Percentiles rank a stretch among this genome's conserved stretches.
phyloP scores from a whole-genome alignment of 2,329 filamentous ascomycete species.

The Penicillium thymicola region DNA sequence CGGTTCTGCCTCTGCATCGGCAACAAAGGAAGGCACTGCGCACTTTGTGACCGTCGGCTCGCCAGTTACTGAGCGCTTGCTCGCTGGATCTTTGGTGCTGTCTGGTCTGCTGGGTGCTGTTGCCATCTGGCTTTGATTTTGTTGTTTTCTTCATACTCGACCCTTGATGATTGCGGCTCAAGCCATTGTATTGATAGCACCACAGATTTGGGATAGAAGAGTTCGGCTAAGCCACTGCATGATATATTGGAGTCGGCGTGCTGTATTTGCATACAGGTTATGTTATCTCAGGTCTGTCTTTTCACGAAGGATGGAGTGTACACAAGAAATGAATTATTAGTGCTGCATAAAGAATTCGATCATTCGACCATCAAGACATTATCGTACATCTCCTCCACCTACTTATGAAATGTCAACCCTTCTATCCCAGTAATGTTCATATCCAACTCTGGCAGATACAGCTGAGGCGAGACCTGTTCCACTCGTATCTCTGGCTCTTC shows the following conservation, averaged over 20 bases:
- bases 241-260: not conserved
- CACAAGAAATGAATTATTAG: slow-evolving; percentile 4
- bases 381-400: not conserved
- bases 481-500: slow-evolving; percentile 3
- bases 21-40: slow-evolving; percentile 4
- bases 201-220: slow-evolving; percentile 13
- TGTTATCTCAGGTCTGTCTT: slow-evolving; percentile 7
- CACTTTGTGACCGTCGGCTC: slow-evolving; percentile 9
- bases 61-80: slow-evolving; percentile 15
- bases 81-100: slow-evolving; percentile 20
- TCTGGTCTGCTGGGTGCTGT: slow-evolving; percentile 19
- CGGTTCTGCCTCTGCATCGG: not conserved
- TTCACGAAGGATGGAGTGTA: slow-evolving; percentile 7
- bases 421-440: slow-evolving; percentile 17
- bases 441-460: slow-evolving; percentile 18
- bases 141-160: not conserved
- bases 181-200: slow-evolving; percentile 21
- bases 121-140: slow-evolving; percentile 24
- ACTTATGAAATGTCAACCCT: slow-evolving; percentile 10
- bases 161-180: not conserved
- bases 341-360: not conserved
- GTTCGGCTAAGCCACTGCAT: not conserved
- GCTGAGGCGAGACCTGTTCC: slow-evolving; percentile 15
- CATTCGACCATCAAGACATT: not conserved
- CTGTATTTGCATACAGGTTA: slow-evolving; percentile 5